Evolutionary conservation across 2,329 filamentous ascomycete species (phyloP).

Genomic region (Diaporthe eres): DNA sequence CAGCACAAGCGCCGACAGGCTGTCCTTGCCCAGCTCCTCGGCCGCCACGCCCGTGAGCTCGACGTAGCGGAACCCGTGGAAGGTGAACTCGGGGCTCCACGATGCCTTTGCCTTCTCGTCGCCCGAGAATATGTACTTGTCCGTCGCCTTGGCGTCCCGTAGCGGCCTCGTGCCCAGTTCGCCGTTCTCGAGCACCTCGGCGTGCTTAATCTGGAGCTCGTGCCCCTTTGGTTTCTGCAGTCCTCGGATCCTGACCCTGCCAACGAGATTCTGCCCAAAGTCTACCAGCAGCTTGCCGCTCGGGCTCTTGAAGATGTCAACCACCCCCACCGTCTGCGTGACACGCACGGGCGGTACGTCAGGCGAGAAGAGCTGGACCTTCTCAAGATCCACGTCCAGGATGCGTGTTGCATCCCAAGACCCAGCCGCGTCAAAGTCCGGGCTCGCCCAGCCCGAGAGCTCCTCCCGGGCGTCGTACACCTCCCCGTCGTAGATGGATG

Average conservation of each 20-base stretch:
- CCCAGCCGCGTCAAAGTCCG: neutral
- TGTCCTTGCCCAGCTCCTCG: conserved; percentile 41
- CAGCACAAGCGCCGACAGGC: conserved; percentile 53
- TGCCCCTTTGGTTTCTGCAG: conserved; percentile 54
- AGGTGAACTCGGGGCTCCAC: conserved; percentile 66
- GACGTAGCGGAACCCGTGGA: conserved; percentile 67
- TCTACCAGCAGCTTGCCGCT: conserved; percentile 65
- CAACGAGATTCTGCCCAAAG: conserved; percentile 72
- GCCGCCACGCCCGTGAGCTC: conserved; percentile 60
- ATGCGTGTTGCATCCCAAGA: conserved; percentile 37
- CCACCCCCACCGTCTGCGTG: conserved; percentile 44
- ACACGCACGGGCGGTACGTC: conserved; percentile 52
- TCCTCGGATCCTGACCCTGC: conserved; percentile 58
- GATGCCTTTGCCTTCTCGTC: conserved; percentile 4
- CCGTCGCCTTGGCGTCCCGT: conserved; percentile 57
- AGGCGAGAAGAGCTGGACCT: conserved; percentile 47
- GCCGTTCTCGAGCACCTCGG: conserved; percentile 67
- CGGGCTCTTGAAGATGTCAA: conserved; percentile 34
- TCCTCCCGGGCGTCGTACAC: conserved; percentile 49
- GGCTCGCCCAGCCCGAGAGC: conserved; percentile 41
- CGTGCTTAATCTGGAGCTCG: conserved; percentile 63
- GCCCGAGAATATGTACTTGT: conserved; percentile 54
- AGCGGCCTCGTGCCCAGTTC: conserved; percentile 60
- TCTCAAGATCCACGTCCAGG: conserved; percentile 41
- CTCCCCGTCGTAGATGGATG: conserved; percentile 51